Conservation (phyloP, 345 rosid species). For the Lenwebbia sp. region DNA sequence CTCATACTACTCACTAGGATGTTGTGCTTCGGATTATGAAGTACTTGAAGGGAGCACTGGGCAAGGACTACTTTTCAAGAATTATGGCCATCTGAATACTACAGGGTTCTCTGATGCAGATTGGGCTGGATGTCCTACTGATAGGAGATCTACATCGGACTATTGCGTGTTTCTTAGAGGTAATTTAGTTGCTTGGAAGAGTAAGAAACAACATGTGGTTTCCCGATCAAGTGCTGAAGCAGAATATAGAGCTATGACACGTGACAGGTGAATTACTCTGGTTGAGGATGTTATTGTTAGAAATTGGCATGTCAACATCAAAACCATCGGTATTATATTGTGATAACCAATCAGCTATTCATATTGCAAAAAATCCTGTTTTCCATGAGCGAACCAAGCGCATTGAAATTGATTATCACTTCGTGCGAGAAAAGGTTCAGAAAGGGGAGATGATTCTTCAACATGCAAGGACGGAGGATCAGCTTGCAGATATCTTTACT, state of each 20-base stretch:
- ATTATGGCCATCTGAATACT: no score
- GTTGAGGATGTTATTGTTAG: no score
- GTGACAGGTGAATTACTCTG: no score
- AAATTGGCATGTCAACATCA: no score
- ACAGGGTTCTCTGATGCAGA: background rate
- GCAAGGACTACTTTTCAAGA: background rate
- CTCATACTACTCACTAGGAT: background rate
- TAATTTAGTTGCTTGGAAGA: background rate
- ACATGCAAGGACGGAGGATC: background rate
- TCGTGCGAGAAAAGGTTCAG: no score
- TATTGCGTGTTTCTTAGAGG: background rate
- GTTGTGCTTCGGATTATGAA: background rate
- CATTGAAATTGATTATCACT: no score
- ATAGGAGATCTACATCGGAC: background rate
- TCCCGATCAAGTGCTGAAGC: background rate
- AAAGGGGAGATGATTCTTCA: no score
- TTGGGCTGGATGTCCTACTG: background rate
- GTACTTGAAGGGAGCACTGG: background rate
- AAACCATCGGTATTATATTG: no score
- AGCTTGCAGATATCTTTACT: background rate
- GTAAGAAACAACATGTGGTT: background rate
- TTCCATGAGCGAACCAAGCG: no score
- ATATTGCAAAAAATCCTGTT: no score
- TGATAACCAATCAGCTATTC: no score
- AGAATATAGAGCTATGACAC: background rate